Evolutionary conservation across 1,139 yeast genomes (phyloP), one percentile per base, ranked within the genome.

Genomic region (Yamadazyma epiphylla): DNA sequence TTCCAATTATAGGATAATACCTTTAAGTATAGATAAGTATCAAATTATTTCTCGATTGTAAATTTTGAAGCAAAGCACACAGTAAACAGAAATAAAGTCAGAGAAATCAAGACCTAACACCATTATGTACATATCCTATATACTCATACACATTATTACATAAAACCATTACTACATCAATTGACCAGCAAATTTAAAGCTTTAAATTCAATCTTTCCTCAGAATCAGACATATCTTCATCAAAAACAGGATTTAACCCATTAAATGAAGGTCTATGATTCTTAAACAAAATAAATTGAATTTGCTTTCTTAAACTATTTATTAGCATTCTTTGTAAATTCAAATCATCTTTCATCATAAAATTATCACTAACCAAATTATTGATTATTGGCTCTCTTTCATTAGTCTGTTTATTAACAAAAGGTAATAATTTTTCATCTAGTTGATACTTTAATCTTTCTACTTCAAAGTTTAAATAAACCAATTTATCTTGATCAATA

Each of bases 281-380:
- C 13, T 68, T 59, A 38, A 71, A 62, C 32, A 71, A 38, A 39
- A 73, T 51, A 38, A 67, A 73, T 36, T 73, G 79, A 19, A 74
- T 49, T 40, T 74, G 80, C 38, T 74, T 75, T 25, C 78, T 49
- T 21, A 74, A 45, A 35, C 74, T 67, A 42, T 63, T 66, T 24
- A 74, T 53, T 30, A 67, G 53, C 39, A 67, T 52, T 29, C 77
- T 43, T 36, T 73, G 79, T 29, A 61, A 46, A 37, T 61, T 69
- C 43, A 74, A 39, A 36, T 74, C 79, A 29, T 74, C 79, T 33
- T 67, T 59, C 57, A 73, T 55, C 46, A 64, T 58, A 25, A 61
- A 57, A 36, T 58, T 70, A 29, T 71, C 77, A 35, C 55, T 63
- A 5, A 67, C 63, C 28, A 73, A 46, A 13, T 57, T 59, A 25